phyloP scores from a whole-genome alignment of 306 rosid genomes.

The Sindora glabra region DNA sequence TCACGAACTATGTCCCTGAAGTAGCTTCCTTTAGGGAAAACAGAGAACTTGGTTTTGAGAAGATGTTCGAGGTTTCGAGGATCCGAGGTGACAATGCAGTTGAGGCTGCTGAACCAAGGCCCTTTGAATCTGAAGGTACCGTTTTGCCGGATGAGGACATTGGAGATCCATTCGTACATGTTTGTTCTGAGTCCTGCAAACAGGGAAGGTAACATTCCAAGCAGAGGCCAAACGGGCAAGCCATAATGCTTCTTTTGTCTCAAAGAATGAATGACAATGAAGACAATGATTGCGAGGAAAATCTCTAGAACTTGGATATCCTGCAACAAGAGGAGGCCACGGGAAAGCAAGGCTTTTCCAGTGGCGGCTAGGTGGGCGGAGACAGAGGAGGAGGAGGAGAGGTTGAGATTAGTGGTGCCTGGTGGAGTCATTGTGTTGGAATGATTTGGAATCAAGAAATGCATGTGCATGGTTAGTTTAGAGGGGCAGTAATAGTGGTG shows the following conservation, averaged over 20 bases:
- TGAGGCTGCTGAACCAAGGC: constrained; percentile 59
- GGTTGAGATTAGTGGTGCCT: constrained; percentile 3
- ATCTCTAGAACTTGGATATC: constrained; percentile 55
- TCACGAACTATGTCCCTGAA: constrained; percentile 59
- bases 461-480: constrained; percentile 18
- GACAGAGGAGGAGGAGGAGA: constrained; percentile 14
- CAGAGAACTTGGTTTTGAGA: constrained; percentile 65
- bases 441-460: constrained; percentile 20
- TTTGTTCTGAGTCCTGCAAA: constrained; percentile 27
- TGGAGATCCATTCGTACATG: constrained; percentile 63
- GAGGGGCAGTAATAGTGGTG: neutral
- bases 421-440: constrained; percentile 27
- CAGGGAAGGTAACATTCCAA: constrained; percentile 85
- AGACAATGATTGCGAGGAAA: constrained; percentile 41
- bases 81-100: constrained; percentile 63
- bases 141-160: constrained; percentile 32
- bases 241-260: constrained; percentile 56
- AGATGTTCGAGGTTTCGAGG: constrained; percentile 81
- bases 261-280: constrained; percentile 51
- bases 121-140: constrained; percentile 68
- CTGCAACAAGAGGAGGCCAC: constrained; percentile 13
- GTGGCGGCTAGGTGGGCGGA: neutral
- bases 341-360: neutral
- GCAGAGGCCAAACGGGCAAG: constrained; percentile 61
- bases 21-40: constrained; percentile 69